These are phyloP conservation scores for Diaporthe caulivora DNA, from an alignment of 2,329 filamentous ascomycete species.

Conservation along the genomic window DNA sequence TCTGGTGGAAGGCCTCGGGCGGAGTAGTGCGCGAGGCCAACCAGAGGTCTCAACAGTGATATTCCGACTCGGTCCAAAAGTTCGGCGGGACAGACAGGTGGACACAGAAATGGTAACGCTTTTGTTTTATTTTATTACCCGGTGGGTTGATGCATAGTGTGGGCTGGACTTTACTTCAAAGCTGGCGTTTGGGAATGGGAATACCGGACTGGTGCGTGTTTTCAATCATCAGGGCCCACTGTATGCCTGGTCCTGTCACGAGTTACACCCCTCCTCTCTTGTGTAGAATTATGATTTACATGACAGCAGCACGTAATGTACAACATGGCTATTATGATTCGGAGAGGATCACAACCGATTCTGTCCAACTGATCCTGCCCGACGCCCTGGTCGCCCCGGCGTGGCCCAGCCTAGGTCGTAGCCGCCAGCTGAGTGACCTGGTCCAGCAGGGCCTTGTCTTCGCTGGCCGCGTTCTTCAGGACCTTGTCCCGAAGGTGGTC, in stretches of 20 bases:
- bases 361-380: background rate
- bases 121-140: too few species aligned
- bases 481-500: constrained; percentile 71
- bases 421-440: constrained; percentile 60
- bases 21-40: constrained; percentile 68
- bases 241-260: background rate
- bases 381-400: background rate
- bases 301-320: constrained; percentile 23
- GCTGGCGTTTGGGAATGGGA: constrained; percentile 35
- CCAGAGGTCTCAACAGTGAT: constrained; percentile 21
- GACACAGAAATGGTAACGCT: background rate
- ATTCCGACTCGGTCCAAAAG: background rate
- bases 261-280: constrained; percentile 30
- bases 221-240: constrained; percentile 2
- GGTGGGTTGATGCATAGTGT: constrained; percentile 4
- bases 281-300: constrained; percentile 29
- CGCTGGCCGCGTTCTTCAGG: constrained; percentile 64
- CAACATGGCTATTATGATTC: constrained; percentile 20
- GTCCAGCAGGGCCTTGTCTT: constrained; percentile 62
- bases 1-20: constrained; percentile 92
- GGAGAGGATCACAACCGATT: background rate
- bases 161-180: constrained; percentile 14
- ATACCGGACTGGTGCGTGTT: constrained; percentile 33
- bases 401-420: constrained; percentile 3
- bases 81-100: background rate